These are phyloP conservation scores for Bisporella sp. DNA, from an alignment of 2,329 filamentous ascomycete genomes.

Conservation along the genomic window DNA sequence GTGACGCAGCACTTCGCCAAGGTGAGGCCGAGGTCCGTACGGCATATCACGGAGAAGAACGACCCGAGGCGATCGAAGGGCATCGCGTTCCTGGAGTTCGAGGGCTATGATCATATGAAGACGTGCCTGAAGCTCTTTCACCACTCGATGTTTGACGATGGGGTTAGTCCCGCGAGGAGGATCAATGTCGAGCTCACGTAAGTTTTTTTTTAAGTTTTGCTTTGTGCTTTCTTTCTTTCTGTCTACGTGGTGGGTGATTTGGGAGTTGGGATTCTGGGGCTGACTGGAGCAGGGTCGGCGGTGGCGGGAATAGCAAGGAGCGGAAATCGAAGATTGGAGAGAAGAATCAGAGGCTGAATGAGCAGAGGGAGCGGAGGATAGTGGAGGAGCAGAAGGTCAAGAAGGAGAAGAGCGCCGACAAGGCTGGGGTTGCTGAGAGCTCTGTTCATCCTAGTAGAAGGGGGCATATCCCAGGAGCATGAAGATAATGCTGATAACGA, in stretches of 20 bases:
- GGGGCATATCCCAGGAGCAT: constrained; percentile 14
- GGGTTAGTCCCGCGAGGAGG: constrained; percentile 50
- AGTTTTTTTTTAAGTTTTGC: constrained; percentile 28
- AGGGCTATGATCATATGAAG: constrained; percentile 81
- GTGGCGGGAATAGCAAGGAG: constrained; percentile 69
- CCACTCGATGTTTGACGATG: constrained; percentile 67
- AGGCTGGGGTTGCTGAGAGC: constrained; percentile 16
- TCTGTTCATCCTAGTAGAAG: constrained; percentile 25
- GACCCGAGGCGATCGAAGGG: constrained; percentile 61
- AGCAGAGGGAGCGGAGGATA: constrained; percentile 30
- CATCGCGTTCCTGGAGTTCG: constrained; percentile 86
- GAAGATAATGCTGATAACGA: neutral
- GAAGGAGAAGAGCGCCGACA: constrained; percentile 18
- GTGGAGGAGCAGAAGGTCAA: constrained; percentile 23
- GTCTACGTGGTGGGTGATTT: neutral
- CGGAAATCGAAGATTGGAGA: constrained; percentile 70
- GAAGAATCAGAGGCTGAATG: constrained; percentile 83
- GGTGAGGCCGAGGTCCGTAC: constrained; percentile 62
- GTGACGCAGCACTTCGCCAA: constrained; percentile 72
- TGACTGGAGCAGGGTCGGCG: constrained; percentile 58
- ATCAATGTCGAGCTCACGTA: constrained; percentile 92
- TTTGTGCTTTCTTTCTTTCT: neutral
- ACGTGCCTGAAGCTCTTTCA: constrained; percentile 88
- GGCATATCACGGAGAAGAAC: constrained; percentile 63
- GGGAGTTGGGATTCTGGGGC: neutral